These are phyloP conservation scores for Pyrenophora seminiperda DNA, from an alignment of 2,329 filamentous ascomycete genomes.

Conservation along the genomic window DNA sequence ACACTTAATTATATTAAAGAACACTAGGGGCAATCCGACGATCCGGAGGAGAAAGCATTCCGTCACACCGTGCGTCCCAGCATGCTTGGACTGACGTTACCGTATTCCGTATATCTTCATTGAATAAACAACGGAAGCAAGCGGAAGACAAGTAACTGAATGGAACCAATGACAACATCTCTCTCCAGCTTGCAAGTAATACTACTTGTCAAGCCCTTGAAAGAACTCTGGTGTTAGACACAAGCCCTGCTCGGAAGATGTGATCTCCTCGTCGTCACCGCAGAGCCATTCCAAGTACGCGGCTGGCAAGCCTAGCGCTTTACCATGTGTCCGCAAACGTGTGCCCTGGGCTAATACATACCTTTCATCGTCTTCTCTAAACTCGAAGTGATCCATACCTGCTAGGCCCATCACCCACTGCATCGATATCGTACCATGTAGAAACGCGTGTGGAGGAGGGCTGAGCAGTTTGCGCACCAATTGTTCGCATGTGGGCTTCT, in stretches of 20 bases:
- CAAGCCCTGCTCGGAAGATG: constrained; percentile 19
- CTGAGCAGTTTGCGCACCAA: constrained; percentile 14
- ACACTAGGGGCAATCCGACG: background rate
- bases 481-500: background rate
- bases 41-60: background rate
- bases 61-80: no score
- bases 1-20: background rate
- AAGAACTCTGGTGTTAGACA: constrained; percentile 26
- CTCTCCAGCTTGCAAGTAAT: no score
- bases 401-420: constrained; percentile 24
- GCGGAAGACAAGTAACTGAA: no score
- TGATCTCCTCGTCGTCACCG: constrained; percentile 19
- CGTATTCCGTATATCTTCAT: no score
- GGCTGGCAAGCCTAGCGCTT: constrained; percentile 21
- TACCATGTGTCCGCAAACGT: constrained; percentile 12
- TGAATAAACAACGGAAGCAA: no score
- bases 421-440: constrained; percentile 21
- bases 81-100: no score
- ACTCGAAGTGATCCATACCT: constrained; percentile 19
- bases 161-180: no score
- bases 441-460: constrained; percentile 27
- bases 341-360: constrained; percentile 20
- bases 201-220: background rate
- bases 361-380: constrained; percentile 19
- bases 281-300: constrained; percentile 29